phyloP scores from a whole-genome alignment of 768 basidiomycete species.

The Boletus sp. region DNA sequence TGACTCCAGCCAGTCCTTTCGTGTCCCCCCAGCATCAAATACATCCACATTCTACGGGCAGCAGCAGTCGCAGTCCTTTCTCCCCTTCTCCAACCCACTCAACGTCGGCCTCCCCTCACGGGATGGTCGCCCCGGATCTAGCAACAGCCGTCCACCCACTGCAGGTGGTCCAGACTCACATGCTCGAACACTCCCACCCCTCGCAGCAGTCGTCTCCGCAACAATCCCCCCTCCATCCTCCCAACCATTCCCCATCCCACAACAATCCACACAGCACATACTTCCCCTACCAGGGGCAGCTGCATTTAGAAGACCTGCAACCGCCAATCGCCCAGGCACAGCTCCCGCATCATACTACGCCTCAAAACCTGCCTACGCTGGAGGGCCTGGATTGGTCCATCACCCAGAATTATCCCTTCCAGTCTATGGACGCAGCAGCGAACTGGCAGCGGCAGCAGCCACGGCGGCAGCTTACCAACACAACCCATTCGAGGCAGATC shows the following conservation, averaged over 20 bases:
- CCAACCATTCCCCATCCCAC: conserved; percentile 37
- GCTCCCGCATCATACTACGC: conserved; percentile 65
- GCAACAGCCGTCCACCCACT: conserved; percentile 52
- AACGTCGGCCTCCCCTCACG: conserved; percentile 41
- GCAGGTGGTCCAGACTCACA: conserved; percentile 43
- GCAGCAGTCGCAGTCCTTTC: conserved; percentile 67
- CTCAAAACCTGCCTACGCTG: conserved; percentile 43
- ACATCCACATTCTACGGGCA: conserved; percentile 38
- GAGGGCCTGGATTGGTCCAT: conserved; percentile 53
- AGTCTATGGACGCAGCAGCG: conserved; percentile 38
- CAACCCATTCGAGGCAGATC: conserved; percentile 31
- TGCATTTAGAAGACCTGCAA: conserved; percentile 54
- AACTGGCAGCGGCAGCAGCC: conserved; percentile 35
- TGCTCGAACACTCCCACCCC: conserved; percentile 62
- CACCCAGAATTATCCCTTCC: conserved; percentile 42
- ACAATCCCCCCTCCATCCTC: conserved; percentile 50
- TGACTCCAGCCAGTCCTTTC: conserved; percentile 81
- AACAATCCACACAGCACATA: conserved; percentile 46
- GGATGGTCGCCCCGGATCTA: conserved; percentile 45
- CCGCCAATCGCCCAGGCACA: conserved; percentile 64
- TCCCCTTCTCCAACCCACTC: conserved; percentile 50
- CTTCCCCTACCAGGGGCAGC: conserved; percentile 56
- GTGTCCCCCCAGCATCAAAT: conserved; percentile 50
- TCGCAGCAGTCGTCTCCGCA: conserved; percentile 75
- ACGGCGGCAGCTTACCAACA: conserved; percentile 30